These are phyloP conservation scores for Syzygium malaccense DNA, from an alignment of 441 rosid genomes.

Conservation along the genomic window DNA sequence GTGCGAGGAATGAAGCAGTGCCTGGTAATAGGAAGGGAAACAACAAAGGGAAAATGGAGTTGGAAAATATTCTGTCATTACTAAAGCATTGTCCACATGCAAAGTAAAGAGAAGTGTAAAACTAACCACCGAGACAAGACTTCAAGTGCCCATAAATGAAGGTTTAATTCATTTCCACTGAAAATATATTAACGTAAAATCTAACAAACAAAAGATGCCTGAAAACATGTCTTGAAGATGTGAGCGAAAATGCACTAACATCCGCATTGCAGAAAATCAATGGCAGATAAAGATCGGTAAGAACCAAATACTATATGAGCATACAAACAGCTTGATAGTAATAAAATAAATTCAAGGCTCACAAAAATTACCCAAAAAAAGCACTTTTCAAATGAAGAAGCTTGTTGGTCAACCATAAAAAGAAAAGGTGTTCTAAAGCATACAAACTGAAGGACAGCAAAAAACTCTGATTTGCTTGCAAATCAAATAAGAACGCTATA, in stretches of 20 bases:
- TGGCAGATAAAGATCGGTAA: background rate
- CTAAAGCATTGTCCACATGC: background rate
- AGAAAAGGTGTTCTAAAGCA: background rate
- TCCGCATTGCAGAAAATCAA: background rate
- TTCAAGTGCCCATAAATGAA: background rate
- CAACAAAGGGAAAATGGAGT: background rate
- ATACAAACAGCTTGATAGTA: background rate
- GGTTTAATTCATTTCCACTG: background rate
- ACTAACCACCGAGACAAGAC: background rate
- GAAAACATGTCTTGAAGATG: background rate
- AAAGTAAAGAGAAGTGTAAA: background rate
- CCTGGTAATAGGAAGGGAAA: conserved; percentile 27
- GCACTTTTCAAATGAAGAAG: background rate
- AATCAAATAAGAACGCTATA: background rate
- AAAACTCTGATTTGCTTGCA: background rate
- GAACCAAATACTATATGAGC: background rate
- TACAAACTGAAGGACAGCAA: background rate
- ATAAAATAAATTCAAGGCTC: background rate
- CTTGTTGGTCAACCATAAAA: background rate
- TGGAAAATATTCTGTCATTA: background rate
- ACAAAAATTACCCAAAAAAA: background rate
- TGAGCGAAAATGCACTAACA: background rate
- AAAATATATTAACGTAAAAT: background rate
- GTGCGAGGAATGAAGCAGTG: conserved; percentile 97
- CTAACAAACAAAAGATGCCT: background rate